Evolutionary conservation across 106 monocot genomes (phyloP).

Genomic region (Dendrobium catenatum): DNA sequence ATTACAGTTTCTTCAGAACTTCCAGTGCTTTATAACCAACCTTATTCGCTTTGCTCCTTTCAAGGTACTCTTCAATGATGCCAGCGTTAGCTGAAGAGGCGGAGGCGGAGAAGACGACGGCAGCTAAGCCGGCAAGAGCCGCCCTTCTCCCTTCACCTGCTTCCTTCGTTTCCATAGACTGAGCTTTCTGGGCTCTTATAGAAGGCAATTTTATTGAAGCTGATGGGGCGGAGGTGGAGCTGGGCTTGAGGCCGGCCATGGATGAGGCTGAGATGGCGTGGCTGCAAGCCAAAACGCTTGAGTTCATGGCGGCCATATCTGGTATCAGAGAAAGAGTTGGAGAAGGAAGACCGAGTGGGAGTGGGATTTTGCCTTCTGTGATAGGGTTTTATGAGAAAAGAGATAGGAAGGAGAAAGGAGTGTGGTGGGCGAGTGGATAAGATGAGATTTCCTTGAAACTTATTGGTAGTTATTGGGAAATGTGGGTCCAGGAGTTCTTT

Average conservation of each 20-base stretch:
- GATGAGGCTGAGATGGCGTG: constrained; percentile 42
- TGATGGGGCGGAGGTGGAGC: neutral
- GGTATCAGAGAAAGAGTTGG: too few species aligned
- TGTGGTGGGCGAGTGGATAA: constrained; percentile 80
- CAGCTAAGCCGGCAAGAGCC: constrained; percentile 69
- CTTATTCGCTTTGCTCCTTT: constrained; percentile 98
- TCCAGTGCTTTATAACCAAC: constrained; percentile 17
- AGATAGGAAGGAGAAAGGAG: neutral
- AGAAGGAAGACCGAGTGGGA: neutral
- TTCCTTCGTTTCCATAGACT: constrained; percentile 4
- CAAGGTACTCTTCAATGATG: constrained; percentile 85
- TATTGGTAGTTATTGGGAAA: constrained; percentile 30
- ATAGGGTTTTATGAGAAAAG: neutral
- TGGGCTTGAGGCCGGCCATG: constrained; percentile 37
- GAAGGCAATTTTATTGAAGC: constrained; percentile 21
- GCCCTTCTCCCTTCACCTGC: constrained; percentile 54
- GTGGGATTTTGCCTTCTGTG: neutral
- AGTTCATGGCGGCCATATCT: constrained; percentile 71
- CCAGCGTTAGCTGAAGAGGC: constrained; percentile 59
- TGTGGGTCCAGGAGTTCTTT: neutral
- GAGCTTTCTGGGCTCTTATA: constrained; percentile 30
- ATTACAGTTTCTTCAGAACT: neutral
- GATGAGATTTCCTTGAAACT: constrained; percentile 58
- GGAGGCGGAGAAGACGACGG: constrained; percentile 31
- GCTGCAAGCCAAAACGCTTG: constrained; percentile 70